Conservation (phyloP, 768 basidiomycete species). For the Boletus rex-veris region DNA sequence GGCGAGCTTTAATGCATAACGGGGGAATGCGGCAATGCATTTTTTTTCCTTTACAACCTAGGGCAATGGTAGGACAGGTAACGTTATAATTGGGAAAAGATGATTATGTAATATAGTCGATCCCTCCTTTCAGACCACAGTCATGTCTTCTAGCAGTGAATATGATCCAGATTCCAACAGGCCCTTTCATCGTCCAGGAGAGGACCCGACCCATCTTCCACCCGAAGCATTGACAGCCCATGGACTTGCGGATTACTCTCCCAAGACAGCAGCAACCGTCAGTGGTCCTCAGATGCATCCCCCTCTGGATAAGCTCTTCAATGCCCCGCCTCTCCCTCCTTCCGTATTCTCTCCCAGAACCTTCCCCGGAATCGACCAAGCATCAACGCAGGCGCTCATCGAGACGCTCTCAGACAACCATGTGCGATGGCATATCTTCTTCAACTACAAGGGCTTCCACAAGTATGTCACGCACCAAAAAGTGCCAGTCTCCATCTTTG, state of each 20-base stretch:
- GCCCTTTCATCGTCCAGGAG: conserved; percentile 17
- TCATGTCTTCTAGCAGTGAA: not conserved
- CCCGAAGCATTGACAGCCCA: conserved; percentile 17
- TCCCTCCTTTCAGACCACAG: no score
- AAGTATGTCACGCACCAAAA: conserved; percentile 21
- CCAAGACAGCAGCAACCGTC: conserved; percentile 14
- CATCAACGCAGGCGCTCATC: conserved; percentile 40
- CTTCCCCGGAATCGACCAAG: conserved; percentile 34
- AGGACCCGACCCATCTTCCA: conserved; percentile 21
- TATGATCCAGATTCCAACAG: conserved; percentile 10
- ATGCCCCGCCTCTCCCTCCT: conserved; percentile 25
- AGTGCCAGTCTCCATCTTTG: conserved; percentile 8
- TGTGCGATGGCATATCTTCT: conserved; percentile 52
- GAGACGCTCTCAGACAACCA: conserved; percentile 48
- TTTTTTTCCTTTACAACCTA: no score
- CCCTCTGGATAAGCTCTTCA: conserved; percentile 19
- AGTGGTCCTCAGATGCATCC: conserved; percentile 5
- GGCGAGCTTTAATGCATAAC: no score
- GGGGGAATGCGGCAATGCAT: no score
- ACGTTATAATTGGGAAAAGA: no score
- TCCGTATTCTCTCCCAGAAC: conserved; percentile 32
- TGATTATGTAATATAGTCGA: no score
- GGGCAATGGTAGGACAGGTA: no score
- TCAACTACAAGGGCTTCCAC: conserved; percentile 39
- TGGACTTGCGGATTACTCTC: conserved; percentile 21